phyloP scores from a whole-genome alignment of 768 basidiomycete species.

The Rhizopogon vesiculosus region DNA sequence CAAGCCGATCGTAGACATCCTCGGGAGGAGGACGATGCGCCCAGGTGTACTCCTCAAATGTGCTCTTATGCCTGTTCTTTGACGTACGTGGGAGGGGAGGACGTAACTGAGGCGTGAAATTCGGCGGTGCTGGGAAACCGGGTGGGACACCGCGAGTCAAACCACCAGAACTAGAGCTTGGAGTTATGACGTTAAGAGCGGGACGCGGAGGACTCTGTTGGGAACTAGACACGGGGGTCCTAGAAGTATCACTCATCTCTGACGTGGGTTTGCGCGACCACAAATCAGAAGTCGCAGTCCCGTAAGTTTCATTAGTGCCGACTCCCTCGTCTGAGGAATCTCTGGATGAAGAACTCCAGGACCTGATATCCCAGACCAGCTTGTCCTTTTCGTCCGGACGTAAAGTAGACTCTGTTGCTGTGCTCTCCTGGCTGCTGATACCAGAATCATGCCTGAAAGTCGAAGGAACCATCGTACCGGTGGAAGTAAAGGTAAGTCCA shows the following conservation, averaged over 20 bases:
- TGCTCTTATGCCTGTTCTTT: conserved; percentile 29
- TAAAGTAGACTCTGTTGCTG: conserved; percentile 27
- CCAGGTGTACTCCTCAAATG: conserved; percentile 77
- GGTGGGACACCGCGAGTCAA: conserved; percentile 10
- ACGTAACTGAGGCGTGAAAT: conserved; percentile 12
- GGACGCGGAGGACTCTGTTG: conserved; percentile 15
- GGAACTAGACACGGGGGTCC: conserved; percentile 11
- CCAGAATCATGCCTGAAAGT: conserved; percentile 18
- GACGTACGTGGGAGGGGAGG: conserved; percentile 20
- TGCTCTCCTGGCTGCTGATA: conserved; percentile 25
- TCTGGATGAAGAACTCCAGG: conserved; percentile 13
- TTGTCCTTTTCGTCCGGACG: conserved; percentile 28
- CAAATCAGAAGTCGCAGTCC: conserved; percentile 23
- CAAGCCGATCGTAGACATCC: conserved; percentile 87
- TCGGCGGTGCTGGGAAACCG: conserved; percentile 16
- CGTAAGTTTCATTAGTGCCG: conserved; percentile 23
- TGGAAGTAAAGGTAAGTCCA: conserved; percentile 19
- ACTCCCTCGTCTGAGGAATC: conserved; percentile 15
- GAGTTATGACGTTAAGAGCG: conserved; percentile 26
- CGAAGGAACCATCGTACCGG: conserved; percentile 21
- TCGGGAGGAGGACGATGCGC: conserved; percentile 88
- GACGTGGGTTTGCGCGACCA: conserved; percentile 29
- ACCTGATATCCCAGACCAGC: conserved; percentile 24
- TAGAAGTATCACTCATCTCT: conserved; percentile 11
- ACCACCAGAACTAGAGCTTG: conserved; percentile 10